These are phyloP conservation scores for Eremothecium sinecaudum DNA, from an alignment of 1,139 yeast species.

Conservation along the genomic window DNA sequence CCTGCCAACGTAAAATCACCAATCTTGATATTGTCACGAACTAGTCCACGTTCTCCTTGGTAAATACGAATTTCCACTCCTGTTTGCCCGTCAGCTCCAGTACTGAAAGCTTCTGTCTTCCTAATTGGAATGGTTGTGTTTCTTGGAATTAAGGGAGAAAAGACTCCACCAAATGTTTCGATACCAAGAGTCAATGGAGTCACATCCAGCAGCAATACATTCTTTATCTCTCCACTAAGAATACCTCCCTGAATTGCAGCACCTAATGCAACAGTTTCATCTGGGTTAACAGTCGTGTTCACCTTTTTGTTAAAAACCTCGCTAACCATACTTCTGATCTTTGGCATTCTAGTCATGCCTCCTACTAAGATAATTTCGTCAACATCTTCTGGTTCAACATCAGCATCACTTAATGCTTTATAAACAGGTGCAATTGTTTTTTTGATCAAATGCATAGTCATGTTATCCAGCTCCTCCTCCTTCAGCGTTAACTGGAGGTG, in stretches of 20 bases:
- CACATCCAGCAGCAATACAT: conserved; percentile 67
- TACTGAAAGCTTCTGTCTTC: conserved; percentile 62
- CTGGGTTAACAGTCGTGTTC: conserved; percentile 64
- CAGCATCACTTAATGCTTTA: conserved; percentile 63
- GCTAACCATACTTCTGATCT: conserved; percentile 49
- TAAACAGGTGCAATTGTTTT: conserved; percentile 58
- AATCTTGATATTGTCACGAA: conserved; percentile 60
- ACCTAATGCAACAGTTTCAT: conserved; percentile 77
- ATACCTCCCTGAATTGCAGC: conserved; percentile 82
- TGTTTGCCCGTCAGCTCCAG: conserved; percentile 81
- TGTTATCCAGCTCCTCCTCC: conserved; percentile 53
- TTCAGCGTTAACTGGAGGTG: conserved; percentile 47
- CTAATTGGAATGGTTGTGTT: conserved; percentile 70
- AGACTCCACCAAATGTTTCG: conserved; percentile 75
- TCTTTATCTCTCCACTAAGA: conserved; percentile 57
- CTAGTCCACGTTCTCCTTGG: conserved; percentile 72
- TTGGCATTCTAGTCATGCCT: conserved; percentile 84
- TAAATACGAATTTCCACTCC: conserved; percentile 69
- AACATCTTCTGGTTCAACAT: conserved; percentile 48
- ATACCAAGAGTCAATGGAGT: conserved; percentile 73
- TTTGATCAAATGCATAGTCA: conserved; percentile 53
- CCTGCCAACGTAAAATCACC: conserved; percentile 62
- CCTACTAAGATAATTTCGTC: conserved; percentile 71
- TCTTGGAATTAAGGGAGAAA: conserved; percentile 66
- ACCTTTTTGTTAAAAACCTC: conserved; percentile 51